Evolutionary conservation across 352 stramenopile species (phyloP), one percentile per base, ranked within the genome.

Genomic region (Peronospora farinosa): DNA sequence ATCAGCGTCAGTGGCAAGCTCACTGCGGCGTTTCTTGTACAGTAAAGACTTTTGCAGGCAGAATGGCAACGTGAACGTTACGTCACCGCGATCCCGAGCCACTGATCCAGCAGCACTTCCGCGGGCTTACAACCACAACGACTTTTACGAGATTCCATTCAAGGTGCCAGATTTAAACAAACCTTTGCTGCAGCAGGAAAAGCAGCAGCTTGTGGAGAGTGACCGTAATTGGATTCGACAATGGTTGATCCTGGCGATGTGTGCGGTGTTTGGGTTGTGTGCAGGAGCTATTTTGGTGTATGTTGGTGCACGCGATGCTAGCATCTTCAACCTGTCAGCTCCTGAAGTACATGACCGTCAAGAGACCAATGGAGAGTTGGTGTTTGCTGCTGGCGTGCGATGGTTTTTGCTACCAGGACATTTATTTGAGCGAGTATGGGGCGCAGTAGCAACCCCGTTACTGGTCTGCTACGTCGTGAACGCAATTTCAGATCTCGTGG

Each of bases 381-480:
- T 63, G 8, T 16, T 77, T n/a, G 37, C 64, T 12, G 15, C 33
- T 13, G 53, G 40, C 0, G 54, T 52, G 1, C 61, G 52, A 15
- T 84, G 73, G 73, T 41, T 84, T 7, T 37, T 79, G 30, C 38
- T 81, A 0, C 73, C 73, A 6, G 69, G 67, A 0, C 52, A 65
- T 17, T 51, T 84, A 7, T 84, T 84, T 25, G 15, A 75, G 5
- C 69, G 73, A 1, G 44, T 66, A 0, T 84, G 73, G 73, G 70
- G 59, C 38, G 74, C 67, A 10, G 47, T 75, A 25, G 56, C 57
- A 6, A 51, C 73, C 37, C 60, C 67, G 6, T 59, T 84, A 39
- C 38, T 81, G 3, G 55, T 81, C 17, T 84, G 73, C 55, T 71
- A 81, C 27, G 51, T 72, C 0, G 47, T 65, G 13, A 81, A 70